Base-by-base conservation (phyloP, 2,329 filamentous ascomycete genomes). In the Aspergillus proliferans region DNA sequence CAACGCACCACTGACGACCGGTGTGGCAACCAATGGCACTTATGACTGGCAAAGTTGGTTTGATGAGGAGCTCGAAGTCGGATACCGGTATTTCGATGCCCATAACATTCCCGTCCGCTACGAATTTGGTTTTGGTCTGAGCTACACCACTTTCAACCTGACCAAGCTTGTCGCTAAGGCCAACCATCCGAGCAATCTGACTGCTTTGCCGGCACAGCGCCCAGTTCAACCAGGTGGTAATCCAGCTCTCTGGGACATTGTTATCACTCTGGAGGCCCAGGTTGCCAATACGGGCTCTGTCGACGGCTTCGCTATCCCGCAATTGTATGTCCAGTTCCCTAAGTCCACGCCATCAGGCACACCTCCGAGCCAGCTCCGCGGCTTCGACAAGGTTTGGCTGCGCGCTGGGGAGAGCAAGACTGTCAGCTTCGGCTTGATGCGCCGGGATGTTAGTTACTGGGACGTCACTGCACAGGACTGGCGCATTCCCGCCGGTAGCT, bases 211-310 rank as follows among this genome's bases (percentile, higher is more conserved):
- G 12, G 39, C 28, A 22, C 12, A 46, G 12, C 40, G 33, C 3
- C 22, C 51, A 19, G 49, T 54, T 10, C 56, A 52, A 45, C 75
- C 82, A 75, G 9, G 80, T 87, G 60, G 59, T 4, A 60, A 63
- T 41, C 51, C 54, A 2, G 47, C 50, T 9, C 56, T 62, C 18
- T 63, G 56, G 53, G 56, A 60, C 3, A 47, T 41, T 8, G 38
- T 63, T 6, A 59, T 58, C 43, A 52, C 52, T 2, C 49, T 58
- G 18, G 80, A 80, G 0, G 85, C 83, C 0, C 81, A 79, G 18
- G 77, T 93, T 53, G 85, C 77, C 56, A 94, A 94, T 76, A 88
- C 80, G 2, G 88, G 88, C 43, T 60, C 68, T 0, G 59, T 82
- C 0, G 75, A 68, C 2, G 86, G 86, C n/a, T 85, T 88, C 34